Evolutionary conservation across 73 alveolate species (phyloP).

Genomic region (Uronychia setigera): DNA sequence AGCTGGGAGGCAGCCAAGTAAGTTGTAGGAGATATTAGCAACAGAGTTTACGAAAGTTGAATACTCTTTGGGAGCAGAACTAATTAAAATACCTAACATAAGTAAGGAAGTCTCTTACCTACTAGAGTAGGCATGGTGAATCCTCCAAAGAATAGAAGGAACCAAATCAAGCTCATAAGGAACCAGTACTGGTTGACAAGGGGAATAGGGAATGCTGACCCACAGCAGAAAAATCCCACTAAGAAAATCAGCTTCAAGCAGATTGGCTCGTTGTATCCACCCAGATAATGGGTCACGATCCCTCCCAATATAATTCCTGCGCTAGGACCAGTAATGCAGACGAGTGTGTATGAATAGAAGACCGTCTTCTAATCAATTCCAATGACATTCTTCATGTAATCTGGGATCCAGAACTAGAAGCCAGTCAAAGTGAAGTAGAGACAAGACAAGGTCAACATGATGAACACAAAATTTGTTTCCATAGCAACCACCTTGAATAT

Average conservation of each 20-base stretch:
- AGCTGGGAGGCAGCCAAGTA: slow-evolving; percentile 79
- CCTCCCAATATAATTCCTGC: slow-evolving; percentile 82
- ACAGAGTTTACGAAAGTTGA: slow-evolving; percentile 69
- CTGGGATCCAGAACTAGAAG: slow-evolving; percentile 91
- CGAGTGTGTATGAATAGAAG: slow-evolving; percentile 61
- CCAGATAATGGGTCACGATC: slow-evolving; percentile 71
- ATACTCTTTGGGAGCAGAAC: slow-evolving; percentile 59
- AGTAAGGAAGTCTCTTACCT: too few species aligned
- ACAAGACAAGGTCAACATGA: slow-evolving; percentile 68
- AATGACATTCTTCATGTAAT: slow-evolving; percentile 73
- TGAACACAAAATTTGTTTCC: slow-evolving; percentile 39
- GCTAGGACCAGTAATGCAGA: slow-evolving; percentile 86
- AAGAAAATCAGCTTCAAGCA: slow-evolving; percentile 62
- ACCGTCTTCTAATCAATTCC: slow-evolving; percentile 61
- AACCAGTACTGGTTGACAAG: slow-evolving; percentile 49
- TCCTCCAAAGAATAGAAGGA: slow-evolving; percentile 85
- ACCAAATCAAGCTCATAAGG: slow-evolving; percentile 73
- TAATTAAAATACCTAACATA: slow-evolving; percentile 59
- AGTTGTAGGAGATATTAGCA: slow-evolving; percentile 71
- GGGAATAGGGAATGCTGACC: slow-evolving; percentile 79
- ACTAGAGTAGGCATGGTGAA: slow-evolving; percentile 86
- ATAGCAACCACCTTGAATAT: background rate
- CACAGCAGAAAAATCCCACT: slow-evolving; percentile 28
- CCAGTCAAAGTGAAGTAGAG: slow-evolving; percentile 89
- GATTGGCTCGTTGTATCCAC: slow-evolving; percentile 77